Evolutionary conservation across 805 yeast genomes (phyloP).

Genomic region (Cyberlindnera mississippiensis): DNA sequence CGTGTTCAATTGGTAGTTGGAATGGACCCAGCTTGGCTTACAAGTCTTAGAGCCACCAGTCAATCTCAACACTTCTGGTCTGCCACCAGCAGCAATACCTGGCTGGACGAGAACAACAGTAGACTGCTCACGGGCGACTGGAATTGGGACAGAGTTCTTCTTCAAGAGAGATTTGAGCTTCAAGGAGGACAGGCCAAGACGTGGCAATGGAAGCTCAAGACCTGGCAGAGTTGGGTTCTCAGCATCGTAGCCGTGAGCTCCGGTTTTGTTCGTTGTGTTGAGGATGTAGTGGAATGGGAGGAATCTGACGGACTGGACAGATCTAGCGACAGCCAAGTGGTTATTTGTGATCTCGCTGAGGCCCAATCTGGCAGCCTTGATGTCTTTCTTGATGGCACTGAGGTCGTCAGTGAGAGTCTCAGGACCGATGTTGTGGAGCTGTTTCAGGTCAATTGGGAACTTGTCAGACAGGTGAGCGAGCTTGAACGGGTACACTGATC

Average conservation of each 20-base stretch:
- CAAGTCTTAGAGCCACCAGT: conserved; percentile 73
- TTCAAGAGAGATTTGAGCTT: conserved; percentile 61
- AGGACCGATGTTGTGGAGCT: conserved; percentile 29
- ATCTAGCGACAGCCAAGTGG: conserved; percentile 69
- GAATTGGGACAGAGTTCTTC: conserved; percentile 43
- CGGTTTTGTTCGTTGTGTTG: conserved; percentile 61
- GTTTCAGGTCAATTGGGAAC: conserved; percentile 52
- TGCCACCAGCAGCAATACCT: conserved; percentile 36
- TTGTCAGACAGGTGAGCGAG: conserved; percentile 61
- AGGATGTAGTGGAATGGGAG: conserved; percentile 66
- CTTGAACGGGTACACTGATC: conserved; percentile 91
- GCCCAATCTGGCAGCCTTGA: conserved; percentile 67
- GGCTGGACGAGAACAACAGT: conserved; percentile 62
- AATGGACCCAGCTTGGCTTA: conserved; percentile 86
- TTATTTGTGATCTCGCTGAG: conserved; percentile 75
- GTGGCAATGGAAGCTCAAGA: conserved; percentile 70
- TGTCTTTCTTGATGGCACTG: conserved; percentile 45
- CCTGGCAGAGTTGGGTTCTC: conserved; percentile 66
- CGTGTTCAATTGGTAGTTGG: conserved; percentile 59
- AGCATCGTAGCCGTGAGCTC: conserved; percentile 63
- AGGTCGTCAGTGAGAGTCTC: conserved; percentile 33
- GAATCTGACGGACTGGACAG: conserved; percentile 68
- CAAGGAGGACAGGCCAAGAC: conserved; percentile 65
- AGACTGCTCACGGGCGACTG: conserved; percentile 73
- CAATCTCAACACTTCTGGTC: conserved; percentile 64